Evolutionary conservation across 768 basidiomycete species (phyloP).

Genomic region (Dacryopinax primogenitus): DNA sequence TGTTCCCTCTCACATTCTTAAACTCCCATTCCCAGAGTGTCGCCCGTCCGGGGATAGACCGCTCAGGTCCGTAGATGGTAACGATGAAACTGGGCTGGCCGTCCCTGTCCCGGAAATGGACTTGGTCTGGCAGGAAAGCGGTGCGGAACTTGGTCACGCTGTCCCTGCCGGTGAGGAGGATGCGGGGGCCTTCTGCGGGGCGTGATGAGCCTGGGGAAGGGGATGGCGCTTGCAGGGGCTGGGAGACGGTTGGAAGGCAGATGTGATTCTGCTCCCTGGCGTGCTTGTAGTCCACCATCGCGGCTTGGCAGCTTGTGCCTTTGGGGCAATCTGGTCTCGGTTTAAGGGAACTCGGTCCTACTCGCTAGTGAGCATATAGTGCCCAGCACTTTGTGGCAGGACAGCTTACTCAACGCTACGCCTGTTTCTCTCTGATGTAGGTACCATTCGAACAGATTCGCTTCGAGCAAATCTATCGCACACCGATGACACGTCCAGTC

Average conservation of each 20-base stretch:
- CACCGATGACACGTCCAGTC: not conserved
- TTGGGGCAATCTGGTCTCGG: not conserved
- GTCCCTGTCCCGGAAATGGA: not conserved
- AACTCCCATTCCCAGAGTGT: not conserved
- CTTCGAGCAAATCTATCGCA: not conserved
- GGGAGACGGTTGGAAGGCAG: not conserved
- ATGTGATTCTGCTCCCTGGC: not conserved
- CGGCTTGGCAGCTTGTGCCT: not conserved
- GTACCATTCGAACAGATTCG: not conserved
- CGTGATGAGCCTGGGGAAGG: not conserved
- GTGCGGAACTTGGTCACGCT: not conserved
- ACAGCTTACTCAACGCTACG: not conserved
- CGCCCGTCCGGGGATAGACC: not conserved
- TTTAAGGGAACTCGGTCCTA: not conserved
- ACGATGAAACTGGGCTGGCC: not conserved
- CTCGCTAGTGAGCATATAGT: not conserved
- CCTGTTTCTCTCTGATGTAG: not conserved
- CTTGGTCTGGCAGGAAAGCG: not conserved
- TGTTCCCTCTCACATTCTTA: not conserved
- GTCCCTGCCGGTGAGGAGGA: not conserved
- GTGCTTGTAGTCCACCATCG: not conserved
- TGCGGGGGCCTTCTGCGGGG: not conserved
- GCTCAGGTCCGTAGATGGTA: not conserved
- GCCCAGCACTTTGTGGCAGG: not conserved
- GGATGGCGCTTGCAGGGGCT: not conserved